Evolutionary conservation across 2,329 filamentous ascomycete genomes (phyloP).

Genomic region (Penicillium sp.): DNA sequence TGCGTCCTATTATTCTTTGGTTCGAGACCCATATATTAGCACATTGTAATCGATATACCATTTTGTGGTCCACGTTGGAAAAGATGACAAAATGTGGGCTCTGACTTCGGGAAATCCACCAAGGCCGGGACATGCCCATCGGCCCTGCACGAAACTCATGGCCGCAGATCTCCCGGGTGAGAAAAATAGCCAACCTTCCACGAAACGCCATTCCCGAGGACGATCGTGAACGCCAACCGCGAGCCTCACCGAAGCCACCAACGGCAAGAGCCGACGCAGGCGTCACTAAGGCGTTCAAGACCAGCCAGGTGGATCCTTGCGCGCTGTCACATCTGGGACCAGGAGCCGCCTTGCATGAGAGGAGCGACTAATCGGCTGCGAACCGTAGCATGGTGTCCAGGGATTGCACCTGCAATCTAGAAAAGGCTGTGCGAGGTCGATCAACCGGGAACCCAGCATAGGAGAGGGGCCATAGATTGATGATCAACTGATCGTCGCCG

Average conservation of each 20-base stretch:
- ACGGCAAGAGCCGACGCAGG: slow-evolving; percentile 23
- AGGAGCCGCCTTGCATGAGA: slow-evolving; percentile 23
- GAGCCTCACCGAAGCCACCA: slow-evolving; percentile 22
- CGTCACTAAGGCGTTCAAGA: slow-evolving; percentile 19
- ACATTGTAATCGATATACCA: neutral
- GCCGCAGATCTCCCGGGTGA: slow-evolving; percentile 9
- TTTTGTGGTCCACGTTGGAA: neutral
- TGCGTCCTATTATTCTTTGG: neutral
- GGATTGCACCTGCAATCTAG: neutral
- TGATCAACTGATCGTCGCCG: slow-evolving; percentile 6
- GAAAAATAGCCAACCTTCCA: slow-evolving; percentile 2
- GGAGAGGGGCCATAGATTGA: neutral
- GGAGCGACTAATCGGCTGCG: slow-evolving; percentile 23
- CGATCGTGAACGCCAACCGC: slow-evolving; percentile 14
- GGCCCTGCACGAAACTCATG: slow-evolving; percentile 8
- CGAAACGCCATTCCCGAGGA: slow-evolving; percentile 8
- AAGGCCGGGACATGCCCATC: neutral
- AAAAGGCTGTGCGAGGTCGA: slow-evolving; percentile 1
- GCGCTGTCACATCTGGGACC: slow-evolving; percentile 22
- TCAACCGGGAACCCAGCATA: slow-evolving; percentile 3
- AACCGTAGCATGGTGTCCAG: slow-evolving; percentile 7
- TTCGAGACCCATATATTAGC: neutral
- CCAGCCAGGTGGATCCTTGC: slow-evolving; percentile 21
- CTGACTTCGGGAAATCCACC: neutral
- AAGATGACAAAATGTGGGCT: neutral